phyloP scores from a whole-genome alignment of 257 asterid species.

The Coffea eugenioides region DNA sequence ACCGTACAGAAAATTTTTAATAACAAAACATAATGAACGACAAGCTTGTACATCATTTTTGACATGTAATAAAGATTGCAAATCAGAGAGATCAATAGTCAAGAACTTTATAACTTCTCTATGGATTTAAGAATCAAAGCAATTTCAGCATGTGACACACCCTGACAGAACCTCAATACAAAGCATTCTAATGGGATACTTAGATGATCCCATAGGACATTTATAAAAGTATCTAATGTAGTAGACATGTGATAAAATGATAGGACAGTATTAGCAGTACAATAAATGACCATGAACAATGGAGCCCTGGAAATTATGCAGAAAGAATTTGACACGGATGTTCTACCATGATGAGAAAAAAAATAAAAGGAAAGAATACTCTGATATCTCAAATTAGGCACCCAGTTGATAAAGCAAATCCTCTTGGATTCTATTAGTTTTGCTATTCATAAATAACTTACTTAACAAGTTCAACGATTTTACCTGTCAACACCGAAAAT shows the following conservation, averaged over 20 bases:
- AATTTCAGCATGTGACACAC: background rate
- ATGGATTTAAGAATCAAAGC: background rate
- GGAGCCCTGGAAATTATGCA: too few species aligned
- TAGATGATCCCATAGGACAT: background rate
- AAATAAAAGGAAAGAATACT: background rate
- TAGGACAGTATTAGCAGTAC: background rate
- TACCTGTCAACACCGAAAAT: slow-evolving; percentile 82
- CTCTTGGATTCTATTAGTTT: background rate
- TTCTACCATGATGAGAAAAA: too few species aligned
- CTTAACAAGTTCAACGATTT: background rate
- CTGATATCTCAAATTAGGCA: background rate
- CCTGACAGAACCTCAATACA: background rate
- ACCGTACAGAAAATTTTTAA: background rate
- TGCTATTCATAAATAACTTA: background rate
- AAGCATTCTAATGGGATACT: background rate
- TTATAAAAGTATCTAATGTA: background rate
- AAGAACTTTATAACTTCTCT: background rate
- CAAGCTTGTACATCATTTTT: background rate
- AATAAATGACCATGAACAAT: background rate
- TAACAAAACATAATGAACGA: background rate
- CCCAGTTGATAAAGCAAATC: background rate
- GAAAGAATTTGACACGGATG: too few species aligned
- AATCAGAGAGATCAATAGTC: background rate
- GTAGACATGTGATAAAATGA: background rate
- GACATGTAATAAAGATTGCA: background rate